Percentiles rank a stretch among this genome's conserved stretches.
These are phyloP conservation scores for Cladophialophora psammophila DNA, from an alignment of 2,329 filamentous ascomycete species.

Conservation along the genomic window DNA sequence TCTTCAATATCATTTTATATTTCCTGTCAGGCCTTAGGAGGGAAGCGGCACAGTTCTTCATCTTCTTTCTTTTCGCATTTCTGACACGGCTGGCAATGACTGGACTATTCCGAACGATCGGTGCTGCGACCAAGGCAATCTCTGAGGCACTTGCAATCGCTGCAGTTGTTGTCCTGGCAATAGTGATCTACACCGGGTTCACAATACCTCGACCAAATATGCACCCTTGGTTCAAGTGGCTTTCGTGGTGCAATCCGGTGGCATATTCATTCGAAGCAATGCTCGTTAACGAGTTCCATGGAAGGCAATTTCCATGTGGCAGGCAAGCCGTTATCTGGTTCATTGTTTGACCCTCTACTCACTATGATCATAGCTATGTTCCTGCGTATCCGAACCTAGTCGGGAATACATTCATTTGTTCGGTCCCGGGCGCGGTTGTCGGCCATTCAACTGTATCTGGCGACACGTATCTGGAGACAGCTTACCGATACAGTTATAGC, in stretches of 20 bases:
- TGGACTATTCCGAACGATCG: conserved; percentile 67
- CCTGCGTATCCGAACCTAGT: conserved; percentile 44
- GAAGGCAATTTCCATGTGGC: conserved; percentile 64
- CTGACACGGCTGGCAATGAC: conserved; percentile 62
- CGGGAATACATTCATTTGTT: conserved; percentile 47
- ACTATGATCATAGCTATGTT: conserved; percentile 58
- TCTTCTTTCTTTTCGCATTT: conserved; percentile 76
- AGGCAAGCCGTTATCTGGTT: not conserved
- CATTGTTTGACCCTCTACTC: conserved; percentile 53
- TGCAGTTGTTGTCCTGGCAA: conserved; percentile 60
- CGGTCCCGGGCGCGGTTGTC: not conserved
- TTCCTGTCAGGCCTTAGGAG: conserved; percentile 84
- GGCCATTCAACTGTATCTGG: conserved; percentile 59
- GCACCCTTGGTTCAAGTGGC: conserved; percentile 71
- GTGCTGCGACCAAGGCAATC: conserved; percentile 66
- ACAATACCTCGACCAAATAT: conserved; percentile 65
- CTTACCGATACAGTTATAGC: conserved; percentile 62
- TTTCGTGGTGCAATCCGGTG: conserved; percentile 70
- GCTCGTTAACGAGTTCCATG: conserved; percentile 65
- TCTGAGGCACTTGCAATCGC: conserved; percentile 68
- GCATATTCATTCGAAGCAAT: conserved; percentile 71
- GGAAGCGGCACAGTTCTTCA: conserved; percentile 79
- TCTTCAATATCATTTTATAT: conserved; percentile 82
- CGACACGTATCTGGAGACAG: conserved; percentile 61
- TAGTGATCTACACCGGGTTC: conserved; percentile 74